Percentiles rank a stretch among this genome's conserved stretches.
Conservation (phyloP, 2,329 filamentous ascomycete genomes). For the Fusarium dimerum region DNA sequence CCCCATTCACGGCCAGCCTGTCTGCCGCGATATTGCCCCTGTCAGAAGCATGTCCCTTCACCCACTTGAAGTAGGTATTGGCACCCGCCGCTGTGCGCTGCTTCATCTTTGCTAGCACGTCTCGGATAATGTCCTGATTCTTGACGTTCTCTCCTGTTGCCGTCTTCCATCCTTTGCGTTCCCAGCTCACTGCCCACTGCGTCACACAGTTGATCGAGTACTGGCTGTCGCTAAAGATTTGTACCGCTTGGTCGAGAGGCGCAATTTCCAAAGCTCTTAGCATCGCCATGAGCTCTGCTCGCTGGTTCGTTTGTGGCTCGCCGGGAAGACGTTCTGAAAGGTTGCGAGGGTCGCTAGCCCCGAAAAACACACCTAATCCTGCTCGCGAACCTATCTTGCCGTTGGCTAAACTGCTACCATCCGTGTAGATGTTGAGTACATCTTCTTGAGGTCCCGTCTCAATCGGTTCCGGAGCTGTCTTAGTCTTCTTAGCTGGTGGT, state of each 20-base stretch:
- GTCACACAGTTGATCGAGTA: conserved; percentile 91
- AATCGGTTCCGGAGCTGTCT: conserved; percentile 30
- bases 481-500: conserved; percentile 25
- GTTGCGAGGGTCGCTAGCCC: conserved; percentile 57
- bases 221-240: conserved; percentile 85
- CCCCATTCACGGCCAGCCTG: conserved; percentile 63
- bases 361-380: conserved; percentile 67
- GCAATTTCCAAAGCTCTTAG: conserved; percentile 78
- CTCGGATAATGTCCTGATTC: conserved; percentile 82
- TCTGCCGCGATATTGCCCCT: conserved; percentile 82
- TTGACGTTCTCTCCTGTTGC: conserved; percentile 69
- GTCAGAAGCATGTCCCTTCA: conserved; percentile 79
- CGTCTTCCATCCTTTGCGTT: conserved; percentile 76
- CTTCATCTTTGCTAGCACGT: conserved; percentile 70
- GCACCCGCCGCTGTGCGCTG: conserved; percentile 62
- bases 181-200: conserved; percentile 80
- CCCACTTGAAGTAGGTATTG: conserved; percentile 77
- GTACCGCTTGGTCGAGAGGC: conserved; percentile 65
- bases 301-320: conserved; percentile 84
- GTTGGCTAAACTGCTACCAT: conserved; percentile 63
- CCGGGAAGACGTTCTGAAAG: conserved; percentile 77
- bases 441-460: conserved; percentile 11
- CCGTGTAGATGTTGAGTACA: conserved; percentile 55
- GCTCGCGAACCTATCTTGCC: conserved; percentile 56
- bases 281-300: conserved; percentile 91